A percentile compares a stretch with the other conserved stretches of the same genome.
These are phyloP conservation scores for Alternaria brassicae DNA, from an alignment of 2,329 filamentous ascomycete genomes.

Conservation along the genomic window DNA sequence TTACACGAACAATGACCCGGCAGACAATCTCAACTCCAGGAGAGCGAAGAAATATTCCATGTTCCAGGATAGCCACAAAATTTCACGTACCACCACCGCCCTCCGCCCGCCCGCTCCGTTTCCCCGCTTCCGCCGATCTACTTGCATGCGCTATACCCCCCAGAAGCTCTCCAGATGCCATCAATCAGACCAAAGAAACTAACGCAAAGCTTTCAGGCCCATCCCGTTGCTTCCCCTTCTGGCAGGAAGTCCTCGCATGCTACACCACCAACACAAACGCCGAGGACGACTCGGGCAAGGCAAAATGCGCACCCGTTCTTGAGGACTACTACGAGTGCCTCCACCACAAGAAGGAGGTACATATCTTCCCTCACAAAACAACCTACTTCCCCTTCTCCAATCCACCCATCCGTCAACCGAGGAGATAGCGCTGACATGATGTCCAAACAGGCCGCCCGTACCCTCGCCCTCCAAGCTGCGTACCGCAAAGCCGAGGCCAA, in stretches of 20 bases:
- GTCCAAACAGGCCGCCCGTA: slow-evolving; percentile 72
- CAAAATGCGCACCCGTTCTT: slow-evolving; percentile 82
- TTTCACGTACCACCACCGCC: too few species aligned
- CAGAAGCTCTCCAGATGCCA: neutral
- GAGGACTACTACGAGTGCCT: slow-evolving; percentile 99
- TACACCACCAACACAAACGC: slow-evolving; percentile 91
- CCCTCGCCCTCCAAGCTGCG: slow-evolving; percentile 78
- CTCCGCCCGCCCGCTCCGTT: neutral
- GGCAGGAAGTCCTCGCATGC: slow-evolving; percentile 98
- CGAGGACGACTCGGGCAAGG: slow-evolving; percentile 80
- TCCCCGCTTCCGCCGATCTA: neutral
- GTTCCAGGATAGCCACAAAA: too few species aligned
- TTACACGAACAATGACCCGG: too few species aligned
- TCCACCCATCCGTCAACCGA: neutral
- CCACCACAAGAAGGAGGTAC: slow-evolving; percentile 98
- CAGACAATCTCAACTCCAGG: neutral
- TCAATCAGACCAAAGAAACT: neutral
- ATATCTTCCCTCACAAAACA: slow-evolving; percentile 35
- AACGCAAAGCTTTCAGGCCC: slow-evolving; percentile 58
- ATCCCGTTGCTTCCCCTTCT: slow-evolving; percentile 96
- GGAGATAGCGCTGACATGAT: neutral
- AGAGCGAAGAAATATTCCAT: too few species aligned
- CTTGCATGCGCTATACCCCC: neutral
- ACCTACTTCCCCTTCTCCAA: neutral
- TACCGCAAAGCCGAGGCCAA: slow-evolving; percentile 80